A percentile compares a stretch with the other conserved stretches of the same genome.
These are phyloP conservation scores for Suillus cothurnatus DNA, from an alignment of 768 basidiomycete genomes.

Conservation along the genomic window DNA sequence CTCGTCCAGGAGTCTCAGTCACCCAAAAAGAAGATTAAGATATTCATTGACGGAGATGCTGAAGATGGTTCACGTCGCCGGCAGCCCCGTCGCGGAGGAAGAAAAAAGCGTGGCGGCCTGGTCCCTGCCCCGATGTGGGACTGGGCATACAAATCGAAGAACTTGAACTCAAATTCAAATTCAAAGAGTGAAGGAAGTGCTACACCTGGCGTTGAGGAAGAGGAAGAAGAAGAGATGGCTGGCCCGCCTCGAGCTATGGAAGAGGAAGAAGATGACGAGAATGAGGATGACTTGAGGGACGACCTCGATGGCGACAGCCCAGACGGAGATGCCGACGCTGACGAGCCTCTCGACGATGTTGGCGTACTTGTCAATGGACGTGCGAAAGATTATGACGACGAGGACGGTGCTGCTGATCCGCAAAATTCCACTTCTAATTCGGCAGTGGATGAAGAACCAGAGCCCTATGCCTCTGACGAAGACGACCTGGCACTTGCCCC, in stretches of 20 bases:
- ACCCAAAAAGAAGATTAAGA: slow-evolving; percentile 14
- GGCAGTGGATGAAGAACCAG: slow-evolving; percentile 8
- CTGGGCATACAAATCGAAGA: slow-evolving; percentile 64
- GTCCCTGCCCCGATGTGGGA: slow-evolving; percentile 86
- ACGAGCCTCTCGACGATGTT: slow-evolving; percentile 8
- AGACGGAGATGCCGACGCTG: slow-evolving; percentile 15
- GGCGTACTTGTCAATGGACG: slow-evolving; percentile 5
- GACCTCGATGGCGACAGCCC: slow-evolving; percentile 20
- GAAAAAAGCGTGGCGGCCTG: slow-evolving; percentile 64
- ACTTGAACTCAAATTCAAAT: slow-evolving; percentile 34
- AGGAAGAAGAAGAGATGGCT: slow-evolving; percentile 45
- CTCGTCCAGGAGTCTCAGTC: slow-evolving; percentile 49
- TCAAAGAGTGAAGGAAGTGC: slow-evolving; percentile 52
- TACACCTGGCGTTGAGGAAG: slow-evolving; percentile 37
- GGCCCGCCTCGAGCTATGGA: slow-evolving; percentile 58
- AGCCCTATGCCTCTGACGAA: slow-evolving; percentile 10
- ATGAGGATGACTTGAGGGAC: slow-evolving; percentile 16
- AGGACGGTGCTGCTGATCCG: slow-evolving; percentile 15
- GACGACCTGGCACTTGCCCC: not conserved
- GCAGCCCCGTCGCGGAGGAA: slow-evolving; percentile 27
- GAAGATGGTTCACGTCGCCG: slow-evolving; percentile 16
- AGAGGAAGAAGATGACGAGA: slow-evolving; percentile 55
- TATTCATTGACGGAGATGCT: slow-evolving; percentile 6
- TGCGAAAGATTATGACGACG: slow-evolving; percentile 19
- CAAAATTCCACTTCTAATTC: slow-evolving; percentile 8